A percentile compares a stretch with the other conserved stretches of the same genome.
Evolutionary conservation across 768 basidiomycete genomes (phyloP).

Genomic region (Calocybe indica): DNA sequence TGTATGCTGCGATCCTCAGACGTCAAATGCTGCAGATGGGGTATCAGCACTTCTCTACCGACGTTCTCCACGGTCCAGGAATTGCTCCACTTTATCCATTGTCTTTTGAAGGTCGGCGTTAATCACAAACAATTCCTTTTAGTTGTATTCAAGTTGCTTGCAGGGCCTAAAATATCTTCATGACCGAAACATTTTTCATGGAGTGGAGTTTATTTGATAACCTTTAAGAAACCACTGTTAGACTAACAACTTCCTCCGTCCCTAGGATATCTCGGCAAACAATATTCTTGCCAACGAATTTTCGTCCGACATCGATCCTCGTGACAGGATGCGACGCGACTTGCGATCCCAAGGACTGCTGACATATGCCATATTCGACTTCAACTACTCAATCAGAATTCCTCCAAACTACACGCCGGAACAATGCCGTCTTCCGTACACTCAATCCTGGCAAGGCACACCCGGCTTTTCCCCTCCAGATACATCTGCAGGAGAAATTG

Average conservation of each 20-base stretch:
- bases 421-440: neutral
- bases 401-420: neutral
- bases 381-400: neutral
- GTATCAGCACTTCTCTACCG: neutral
- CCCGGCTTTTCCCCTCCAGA: slow-evolving; percentile 2
- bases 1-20: neutral
- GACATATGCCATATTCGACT: neutral
- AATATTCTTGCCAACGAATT: neutral
- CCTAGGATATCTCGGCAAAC: neutral
- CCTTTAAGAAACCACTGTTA: no score
- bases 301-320: neutral
- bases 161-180: neutral
- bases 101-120: slow-evolving; percentile 11
- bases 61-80: slow-evolving; percentile 2
- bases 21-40: slow-evolving; percentile 12
- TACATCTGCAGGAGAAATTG: slow-evolving; percentile 14
- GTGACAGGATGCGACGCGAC: neutral
- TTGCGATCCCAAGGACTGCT: neutral
- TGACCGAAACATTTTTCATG: neutral
- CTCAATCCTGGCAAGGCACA: neutral
- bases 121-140: no score
- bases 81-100: slow-evolving; percentile 10
- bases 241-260: neutral
- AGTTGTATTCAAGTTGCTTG: no score
- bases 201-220: neutral